These are phyloP conservation scores for Guyanaporus albipodus DNA, from an alignment of 768 basidiomycete species.

Conservation along the genomic window DNA sequence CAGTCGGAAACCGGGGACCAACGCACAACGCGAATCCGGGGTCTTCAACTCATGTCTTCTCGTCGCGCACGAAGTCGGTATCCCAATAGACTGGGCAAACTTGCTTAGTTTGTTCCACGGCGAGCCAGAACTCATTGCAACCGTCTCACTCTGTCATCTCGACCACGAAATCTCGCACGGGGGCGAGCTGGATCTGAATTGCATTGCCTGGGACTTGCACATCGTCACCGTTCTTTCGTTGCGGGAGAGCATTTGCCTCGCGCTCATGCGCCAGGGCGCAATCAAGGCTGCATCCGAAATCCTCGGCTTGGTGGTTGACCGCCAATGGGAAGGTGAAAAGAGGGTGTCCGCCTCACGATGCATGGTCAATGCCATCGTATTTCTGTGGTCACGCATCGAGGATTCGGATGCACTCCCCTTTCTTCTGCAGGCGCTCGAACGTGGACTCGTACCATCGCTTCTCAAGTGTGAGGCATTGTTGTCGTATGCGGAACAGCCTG, in stretches of 20 bases:
- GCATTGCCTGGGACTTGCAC: conserved; percentile 30
- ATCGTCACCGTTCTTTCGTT: conserved; percentile 21
- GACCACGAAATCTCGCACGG: conserved; percentile 20
- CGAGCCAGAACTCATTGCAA: conserved; percentile 18
- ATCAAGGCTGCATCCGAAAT: conserved; percentile 25
- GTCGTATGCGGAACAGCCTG: conserved; percentile 12
- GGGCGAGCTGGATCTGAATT: conserved; percentile 16
- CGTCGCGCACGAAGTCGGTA: conserved; percentile 20
- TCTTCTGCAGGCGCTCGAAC: conserved; percentile 22
- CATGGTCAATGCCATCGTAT: conserved; percentile 15
- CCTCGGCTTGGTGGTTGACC: conserved; percentile 14
- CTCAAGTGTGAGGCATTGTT: conserved; percentile 24
- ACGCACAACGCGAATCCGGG: conserved; percentile 27
- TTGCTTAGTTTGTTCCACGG: conserved; percentile 21
- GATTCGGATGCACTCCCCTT: conserved; percentile 27
- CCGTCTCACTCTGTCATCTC: conserved; percentile 23
- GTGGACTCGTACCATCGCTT: conserved; percentile 19
- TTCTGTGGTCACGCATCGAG: conserved; percentile 19
- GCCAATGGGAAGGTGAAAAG: conserved; percentile 10
- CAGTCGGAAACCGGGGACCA: conserved; percentile 11
- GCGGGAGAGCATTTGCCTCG: conserved; percentile 13
- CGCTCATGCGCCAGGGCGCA: conserved; percentile 21
- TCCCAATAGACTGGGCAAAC: conserved; percentile 21
- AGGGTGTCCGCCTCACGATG: conserved; percentile 21
- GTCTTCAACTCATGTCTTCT: conserved; percentile 28